Conservation (phyloP, 345 rosid species). For the Salix dunnii region DNA sequence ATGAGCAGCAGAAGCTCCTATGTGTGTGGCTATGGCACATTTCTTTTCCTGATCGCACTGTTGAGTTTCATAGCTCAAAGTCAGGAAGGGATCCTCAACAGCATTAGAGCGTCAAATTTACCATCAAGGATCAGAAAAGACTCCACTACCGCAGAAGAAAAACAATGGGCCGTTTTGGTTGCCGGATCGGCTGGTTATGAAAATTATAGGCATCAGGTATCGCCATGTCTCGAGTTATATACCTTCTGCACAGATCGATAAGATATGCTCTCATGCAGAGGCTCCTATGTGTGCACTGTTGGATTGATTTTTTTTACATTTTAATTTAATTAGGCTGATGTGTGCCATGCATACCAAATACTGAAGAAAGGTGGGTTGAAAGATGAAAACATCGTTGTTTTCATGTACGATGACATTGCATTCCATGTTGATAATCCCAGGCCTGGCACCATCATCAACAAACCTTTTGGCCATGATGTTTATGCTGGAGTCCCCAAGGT, state of each 20-base stretch:
- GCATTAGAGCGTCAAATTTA: no score
- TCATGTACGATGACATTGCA: constrained; percentile 84
- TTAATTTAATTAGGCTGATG: constrained; percentile 44
- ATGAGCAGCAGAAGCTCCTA: background rate
- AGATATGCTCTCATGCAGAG: background rate
- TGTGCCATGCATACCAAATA: constrained; percentile 71
- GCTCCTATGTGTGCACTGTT: background rate
- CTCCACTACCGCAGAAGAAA: constrained; percentile 16
- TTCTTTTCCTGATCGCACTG: background rate
- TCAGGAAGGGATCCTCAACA: background rate
- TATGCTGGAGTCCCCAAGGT: constrained; percentile 71
- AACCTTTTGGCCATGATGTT: constrained; percentile 53
- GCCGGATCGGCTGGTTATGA: constrained; percentile 52
- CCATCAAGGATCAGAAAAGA: background rate
- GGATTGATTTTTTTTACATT: background rate
- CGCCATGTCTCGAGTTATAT: background rate
- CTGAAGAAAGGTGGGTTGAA: constrained; percentile 50
- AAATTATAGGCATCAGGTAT: constrained; percentile 79
- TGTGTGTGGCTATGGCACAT: background rate
- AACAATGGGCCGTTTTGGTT: constrained; percentile 65
- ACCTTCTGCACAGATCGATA: background rate
- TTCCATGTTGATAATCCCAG: constrained; percentile 39
- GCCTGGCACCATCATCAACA: constrained; percentile 61
- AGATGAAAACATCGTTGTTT: constrained; percentile 71
- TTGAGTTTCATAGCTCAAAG: background rate